Conservation (phyloP, 2,329 filamentous ascomycete genomes). For the Ophiostoma angusticollis region DNA sequence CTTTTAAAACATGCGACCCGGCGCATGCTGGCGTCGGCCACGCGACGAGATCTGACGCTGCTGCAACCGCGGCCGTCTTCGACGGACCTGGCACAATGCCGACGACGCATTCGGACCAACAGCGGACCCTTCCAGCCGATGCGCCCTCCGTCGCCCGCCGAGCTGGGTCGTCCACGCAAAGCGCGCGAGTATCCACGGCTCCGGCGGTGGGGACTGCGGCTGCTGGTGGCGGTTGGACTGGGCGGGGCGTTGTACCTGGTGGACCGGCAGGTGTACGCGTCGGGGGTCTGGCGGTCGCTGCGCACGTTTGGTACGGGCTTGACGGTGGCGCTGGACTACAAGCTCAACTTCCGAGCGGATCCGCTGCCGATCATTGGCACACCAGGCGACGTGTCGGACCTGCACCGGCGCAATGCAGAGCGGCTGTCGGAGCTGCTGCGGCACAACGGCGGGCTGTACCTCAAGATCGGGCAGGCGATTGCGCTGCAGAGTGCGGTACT, state of each 20-base stretch:
- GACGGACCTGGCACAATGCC: too few relatives aligned
- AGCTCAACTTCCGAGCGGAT: conserved; percentile 80
- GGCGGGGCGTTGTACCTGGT: conserved; percentile 51
- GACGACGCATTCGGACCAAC: not conserved
- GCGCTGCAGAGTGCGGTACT: conserved; percentile 95
- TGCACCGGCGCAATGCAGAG: conserved; percentile 76
- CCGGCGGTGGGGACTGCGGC: conserved; percentile 63
- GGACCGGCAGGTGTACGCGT: conserved; percentile 67
- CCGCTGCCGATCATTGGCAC: conserved; percentile 39
- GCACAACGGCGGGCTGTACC: conserved; percentile 80
- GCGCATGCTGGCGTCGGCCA: too few relatives aligned
- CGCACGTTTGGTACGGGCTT: conserved; percentile 73
- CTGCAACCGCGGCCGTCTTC: too few relatives aligned
- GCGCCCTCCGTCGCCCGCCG: conserved; percentile 63
- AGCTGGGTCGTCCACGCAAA: conserved; percentile 57
- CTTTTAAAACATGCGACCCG: too few relatives aligned
- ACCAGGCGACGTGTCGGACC: conserved; percentile 54
- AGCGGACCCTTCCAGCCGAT: conserved; percentile 46
- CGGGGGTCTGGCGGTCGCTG: conserved; percentile 62
- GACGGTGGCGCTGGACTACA: conserved; percentile 81
- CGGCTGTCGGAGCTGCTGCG: conserved; percentile 69
- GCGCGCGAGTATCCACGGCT: conserved; percentile 59
- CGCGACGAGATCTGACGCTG: too few relatives aligned
- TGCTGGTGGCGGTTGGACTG: conserved; percentile 48
- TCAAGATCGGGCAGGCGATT: conserved; percentile 97